Evolutionary conservation across 2,329 filamentous ascomycete genomes (phyloP), one percentile per base, ranked within the genome.

Genomic region (Arthroderma sp.): DNA sequence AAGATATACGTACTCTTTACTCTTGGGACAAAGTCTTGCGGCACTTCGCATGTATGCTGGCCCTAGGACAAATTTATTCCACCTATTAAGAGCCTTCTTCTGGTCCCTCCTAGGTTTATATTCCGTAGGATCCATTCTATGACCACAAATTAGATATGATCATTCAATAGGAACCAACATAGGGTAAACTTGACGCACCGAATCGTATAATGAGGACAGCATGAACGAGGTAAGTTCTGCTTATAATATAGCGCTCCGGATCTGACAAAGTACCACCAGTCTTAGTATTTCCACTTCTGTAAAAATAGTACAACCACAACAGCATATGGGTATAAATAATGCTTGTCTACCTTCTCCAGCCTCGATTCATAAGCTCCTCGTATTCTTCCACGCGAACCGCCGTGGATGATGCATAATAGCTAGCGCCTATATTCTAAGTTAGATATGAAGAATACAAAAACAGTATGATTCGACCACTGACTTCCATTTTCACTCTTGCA

Each of bases 181-280:
- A 40, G 30, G 29, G 36, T 10, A 36, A 11, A 15, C 15, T 22
- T 22, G 15, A 22, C 50, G 28, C 47, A 68, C 65, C 68, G 65
- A 50, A 72, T 60, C 8, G 69, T 71, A 51, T 72, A 96, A 58
- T 95, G 87, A 38, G 88, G 87, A 61, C 91, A 98, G 57, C 91
- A 98, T 49, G 86, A 84, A 46, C 79, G 72, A 47, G 74, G 74
- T 55, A 85, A 80, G 61, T 72, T 69, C 50, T 66, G 69, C 52
- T 70, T 71, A 53, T 72, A 72, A 54, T 69, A 71, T 39, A 69
- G 57, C 7, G 61, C 65, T 2, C 69, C 69, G 34, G 69, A 71
- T 51, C 69, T 70, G 41, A 43, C 9, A 29, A 43, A 8, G 33
- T 9, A n/a, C 27, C 45, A 50, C 52, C 37, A 47, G 44, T 38